phyloP scores from a whole-genome alignment of 1,284 basidiomycete genomes.

The Inonotus obliquus region DNA sequence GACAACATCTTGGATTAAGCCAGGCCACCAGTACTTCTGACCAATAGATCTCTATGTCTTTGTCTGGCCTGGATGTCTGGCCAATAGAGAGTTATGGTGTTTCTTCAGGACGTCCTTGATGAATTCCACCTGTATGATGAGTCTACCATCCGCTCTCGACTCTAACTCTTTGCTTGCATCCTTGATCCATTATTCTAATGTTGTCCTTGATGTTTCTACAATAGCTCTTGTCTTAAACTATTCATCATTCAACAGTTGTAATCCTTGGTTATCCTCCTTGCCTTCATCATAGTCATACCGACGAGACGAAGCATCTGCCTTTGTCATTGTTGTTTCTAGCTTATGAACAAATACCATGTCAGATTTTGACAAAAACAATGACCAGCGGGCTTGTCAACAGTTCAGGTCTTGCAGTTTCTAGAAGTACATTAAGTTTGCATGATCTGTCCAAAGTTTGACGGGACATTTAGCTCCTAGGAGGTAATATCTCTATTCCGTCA shows the following conservation, averaged over 20 bases:
- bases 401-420: neutral
- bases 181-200: neutral
- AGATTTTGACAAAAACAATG: neutral
- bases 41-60: neutral
- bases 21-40: neutral
- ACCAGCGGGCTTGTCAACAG: constrained; percentile 37
- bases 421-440: neutral
- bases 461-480: neutral
- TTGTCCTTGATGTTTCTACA: neutral
- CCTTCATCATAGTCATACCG: neutral
- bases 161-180: neutral
- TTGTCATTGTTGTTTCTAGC: neutral
- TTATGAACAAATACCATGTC: neutral
- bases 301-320: neutral
- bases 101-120: neutral
- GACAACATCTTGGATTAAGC: neutral
- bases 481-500: neutral
- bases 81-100: neutral
- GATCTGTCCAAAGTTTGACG: neutral
- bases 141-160: neutral
- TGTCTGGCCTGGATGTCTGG: neutral
- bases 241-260: neutral
- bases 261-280: neutral
- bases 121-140: neutral
- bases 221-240: neutral